These are phyloP conservation scores for Beta lomatogona DNA, from an alignment of 179 eudicot species.

Conservation along the genomic window DNA sequence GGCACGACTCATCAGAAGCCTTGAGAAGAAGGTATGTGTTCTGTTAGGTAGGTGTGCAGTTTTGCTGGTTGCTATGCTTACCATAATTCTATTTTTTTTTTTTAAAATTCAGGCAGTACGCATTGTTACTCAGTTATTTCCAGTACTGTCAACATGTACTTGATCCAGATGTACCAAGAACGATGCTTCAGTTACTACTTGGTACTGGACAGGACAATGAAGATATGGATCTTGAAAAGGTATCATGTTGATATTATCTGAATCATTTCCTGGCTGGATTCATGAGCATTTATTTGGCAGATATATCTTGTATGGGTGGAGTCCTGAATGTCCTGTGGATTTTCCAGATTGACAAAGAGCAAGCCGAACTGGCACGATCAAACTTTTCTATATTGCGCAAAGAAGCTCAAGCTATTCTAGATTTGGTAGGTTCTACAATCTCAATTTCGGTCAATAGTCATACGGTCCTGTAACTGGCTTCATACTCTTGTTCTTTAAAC, in stretches of 20 bases:
- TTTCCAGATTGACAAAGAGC: constrained; percentile 85
- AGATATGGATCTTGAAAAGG: constrained; percentile 87
- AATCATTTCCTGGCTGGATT: constrained; percentile 4
- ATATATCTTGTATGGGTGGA: constrained; percentile 1
- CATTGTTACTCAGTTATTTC: constrained; percentile 85
- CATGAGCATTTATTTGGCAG: background rate
- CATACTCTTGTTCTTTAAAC: background rate
- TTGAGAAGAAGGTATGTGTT: constrained; percentile 82
- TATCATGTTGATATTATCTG: constrained; percentile 18
- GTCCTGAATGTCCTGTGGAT: constrained; percentile 11
- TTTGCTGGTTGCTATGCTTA: constrained; percentile 5
- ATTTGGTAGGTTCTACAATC: constrained; percentile 62
- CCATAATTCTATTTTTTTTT: constrained; percentile 18
- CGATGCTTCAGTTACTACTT: constrained; percentile 71
- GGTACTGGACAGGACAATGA: constrained; percentile 69
- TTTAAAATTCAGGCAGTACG: constrained; percentile 69
- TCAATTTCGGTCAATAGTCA: background rate
- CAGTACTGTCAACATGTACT: constrained; percentile 96
- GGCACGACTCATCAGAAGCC: constrained; percentile 90
- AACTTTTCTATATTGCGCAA: constrained; percentile 76
- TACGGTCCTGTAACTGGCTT: background rate
- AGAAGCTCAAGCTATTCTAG: constrained; percentile 84
- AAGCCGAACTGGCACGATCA: constrained; percentile 79
- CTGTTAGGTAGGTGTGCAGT: constrained; percentile 3
- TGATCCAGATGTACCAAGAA: constrained; percentile 86